phyloP scores from a whole-genome alignment of 177 flowering plant species.

The Vitis hybrid region DNA sequence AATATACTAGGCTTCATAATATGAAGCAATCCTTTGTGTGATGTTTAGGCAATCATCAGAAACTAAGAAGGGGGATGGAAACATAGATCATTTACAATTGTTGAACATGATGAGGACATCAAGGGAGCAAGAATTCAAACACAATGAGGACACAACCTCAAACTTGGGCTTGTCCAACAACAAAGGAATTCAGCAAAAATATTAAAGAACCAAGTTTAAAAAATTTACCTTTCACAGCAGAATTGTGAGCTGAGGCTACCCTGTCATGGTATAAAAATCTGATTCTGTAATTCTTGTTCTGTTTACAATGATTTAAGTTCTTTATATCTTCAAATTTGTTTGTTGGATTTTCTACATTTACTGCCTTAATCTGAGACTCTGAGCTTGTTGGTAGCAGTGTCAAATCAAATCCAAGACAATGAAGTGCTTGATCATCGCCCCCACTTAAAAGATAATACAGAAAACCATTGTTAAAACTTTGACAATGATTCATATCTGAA shows the following conservation, averaged over 20 bases:
- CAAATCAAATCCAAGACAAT: conserved; percentile 48
- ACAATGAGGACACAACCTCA: not conserved
- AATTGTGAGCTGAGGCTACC: conserved; percentile 76
- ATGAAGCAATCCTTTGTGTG: not conserved
- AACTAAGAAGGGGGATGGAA: not conserved
- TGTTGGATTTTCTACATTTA: not conserved
- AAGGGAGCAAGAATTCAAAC: not conserved
- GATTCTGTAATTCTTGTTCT: conserved; percentile 29
- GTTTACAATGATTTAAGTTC: conserved; percentile 6
- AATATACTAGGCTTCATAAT: no score
- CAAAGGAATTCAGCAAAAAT: not conserved
- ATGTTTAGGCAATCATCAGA: no score
- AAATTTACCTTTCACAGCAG: conserved; percentile 84
- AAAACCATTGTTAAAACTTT: conserved; percentile 22
- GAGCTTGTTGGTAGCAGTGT: conserved; percentile 11
- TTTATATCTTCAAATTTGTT: conserved; percentile 1
- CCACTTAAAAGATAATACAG: conserved; percentile 65
- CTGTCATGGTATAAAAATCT: conserved; percentile 35
- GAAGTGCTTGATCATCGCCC: conserved; percentile 94
- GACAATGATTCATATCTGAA: conserved; percentile 29
- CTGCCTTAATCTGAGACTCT: conserved; percentile 8
- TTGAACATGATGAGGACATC: not conserved
- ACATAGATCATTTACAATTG: not conserved
- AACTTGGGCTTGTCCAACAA: not conserved
- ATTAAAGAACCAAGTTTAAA: not conserved